Evolutionary conservation across 345 rosid species (phyloP).

Genomic region (Adansonia digitata): DNA sequence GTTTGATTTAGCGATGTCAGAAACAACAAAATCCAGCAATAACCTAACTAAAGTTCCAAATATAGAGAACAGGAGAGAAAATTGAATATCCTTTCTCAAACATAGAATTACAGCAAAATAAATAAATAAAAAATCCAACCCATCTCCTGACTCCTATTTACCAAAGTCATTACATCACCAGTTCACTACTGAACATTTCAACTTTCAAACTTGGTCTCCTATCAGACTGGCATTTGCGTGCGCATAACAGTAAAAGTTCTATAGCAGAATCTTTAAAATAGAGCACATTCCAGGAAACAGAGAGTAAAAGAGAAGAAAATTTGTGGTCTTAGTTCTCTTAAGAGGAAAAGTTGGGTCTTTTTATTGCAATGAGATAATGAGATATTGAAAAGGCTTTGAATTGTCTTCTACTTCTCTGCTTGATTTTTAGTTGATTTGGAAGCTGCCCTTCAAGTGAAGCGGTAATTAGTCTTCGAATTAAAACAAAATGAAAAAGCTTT

Average conservation of each 20-base stretch:
- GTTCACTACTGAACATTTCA: not conserved
- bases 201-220: not conserved
- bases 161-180: not conserved
- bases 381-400: constrained; percentile 19
- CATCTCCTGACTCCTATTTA: not conserved
- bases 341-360: not conserved
- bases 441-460: not conserved
- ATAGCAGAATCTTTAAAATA: too few relatives aligned
- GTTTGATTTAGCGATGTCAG: constrained; percentile 6
- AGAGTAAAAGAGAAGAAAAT: constrained; percentile 6
- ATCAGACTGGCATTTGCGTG: not conserved
- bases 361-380: not conserved
- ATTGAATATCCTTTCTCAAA: not conserved
- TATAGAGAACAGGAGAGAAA: not conserved
- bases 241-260: not conserved
- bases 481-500: not conserved
- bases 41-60: not conserved
- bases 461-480: constrained; percentile 26
- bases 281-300: constrained; percentile 7
- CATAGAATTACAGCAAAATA: not conserved
- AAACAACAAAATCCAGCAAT: constrained; percentile 6
- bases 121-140: not conserved
- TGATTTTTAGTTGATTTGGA: constrained; percentile 5
- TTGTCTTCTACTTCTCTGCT: constrained; percentile 22
- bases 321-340: not conserved